Evolutionary conservation across 148 eudicot genomes (phyloP).

Genomic region (Vaccinium corymbosum): DNA sequence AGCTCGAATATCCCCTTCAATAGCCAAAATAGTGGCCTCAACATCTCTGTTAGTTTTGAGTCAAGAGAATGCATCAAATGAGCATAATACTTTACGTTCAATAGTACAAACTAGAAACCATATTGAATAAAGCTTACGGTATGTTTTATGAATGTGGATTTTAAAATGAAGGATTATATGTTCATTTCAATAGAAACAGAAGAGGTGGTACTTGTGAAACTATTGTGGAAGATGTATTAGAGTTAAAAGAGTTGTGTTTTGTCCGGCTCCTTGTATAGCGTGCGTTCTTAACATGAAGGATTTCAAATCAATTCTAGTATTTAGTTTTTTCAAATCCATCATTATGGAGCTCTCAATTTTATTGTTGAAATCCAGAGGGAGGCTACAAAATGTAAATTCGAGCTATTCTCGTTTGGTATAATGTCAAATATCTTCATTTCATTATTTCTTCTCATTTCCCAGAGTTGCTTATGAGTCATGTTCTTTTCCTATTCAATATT

Average conservation of each 20-base stretch:
- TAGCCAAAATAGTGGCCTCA: no score
- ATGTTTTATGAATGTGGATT: neutral
- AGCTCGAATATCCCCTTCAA: no score
- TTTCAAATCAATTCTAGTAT: neutral
- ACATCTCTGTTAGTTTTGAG: neutral
- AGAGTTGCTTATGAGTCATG: neutral
- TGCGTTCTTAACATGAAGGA: neutral
- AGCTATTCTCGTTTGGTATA: neutral
- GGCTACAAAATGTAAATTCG: neutral
- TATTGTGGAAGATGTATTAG: neutral
- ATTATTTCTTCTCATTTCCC: neutral
- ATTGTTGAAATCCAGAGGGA: neutral
- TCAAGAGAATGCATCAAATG: neutral
- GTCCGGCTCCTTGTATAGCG: neutral
- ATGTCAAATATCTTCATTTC: neutral
- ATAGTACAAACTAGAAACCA: neutral
- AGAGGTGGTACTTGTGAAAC: neutral
- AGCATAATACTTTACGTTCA: neutral
- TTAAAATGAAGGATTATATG: neutral
- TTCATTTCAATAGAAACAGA: neutral
- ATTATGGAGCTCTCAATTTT: neutral
- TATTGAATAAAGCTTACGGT: neutral
- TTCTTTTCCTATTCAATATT: neutral
- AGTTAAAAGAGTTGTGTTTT: neutral
- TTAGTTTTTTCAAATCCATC: neutral